Conservation (phyloP, 2,329 filamentous ascomycete species). For the Cadophora gregata region DNA sequence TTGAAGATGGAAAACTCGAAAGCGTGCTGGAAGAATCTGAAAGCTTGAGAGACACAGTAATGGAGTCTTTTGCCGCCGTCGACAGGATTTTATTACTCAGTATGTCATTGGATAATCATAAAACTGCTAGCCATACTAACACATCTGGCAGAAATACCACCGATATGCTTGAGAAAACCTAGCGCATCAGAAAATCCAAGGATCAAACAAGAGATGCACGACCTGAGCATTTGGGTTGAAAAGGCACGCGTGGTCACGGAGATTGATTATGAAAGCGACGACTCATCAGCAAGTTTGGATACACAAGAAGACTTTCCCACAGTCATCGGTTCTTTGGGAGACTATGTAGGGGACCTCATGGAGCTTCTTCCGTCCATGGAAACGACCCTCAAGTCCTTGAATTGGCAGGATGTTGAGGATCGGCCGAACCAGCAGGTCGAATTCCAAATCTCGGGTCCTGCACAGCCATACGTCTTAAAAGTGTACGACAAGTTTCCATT, state of each 20-base stretch:
- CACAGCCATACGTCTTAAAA: constrained; percentile 2
- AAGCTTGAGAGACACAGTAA: background rate
- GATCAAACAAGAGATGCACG: constrained; percentile 1
- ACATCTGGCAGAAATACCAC: background rate
- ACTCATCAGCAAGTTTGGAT: background rate
- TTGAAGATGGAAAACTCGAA: background rate
- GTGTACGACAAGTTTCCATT: constrained; percentile 9
- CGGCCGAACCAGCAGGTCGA: background rate
- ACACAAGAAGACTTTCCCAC: background rate
- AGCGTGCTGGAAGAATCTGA: constrained; percentile 1
- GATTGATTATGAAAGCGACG: constrained; percentile 3
- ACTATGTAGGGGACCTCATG: background rate
- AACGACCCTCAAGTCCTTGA: background rate
- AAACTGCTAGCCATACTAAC: background rate
- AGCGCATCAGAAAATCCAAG: background rate
- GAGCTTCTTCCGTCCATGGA: background rate
- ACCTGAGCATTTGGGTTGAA: background rate
- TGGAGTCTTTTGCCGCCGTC: background rate
- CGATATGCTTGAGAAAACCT: background rate
- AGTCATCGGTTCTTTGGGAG: background rate
- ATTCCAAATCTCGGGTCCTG: background rate
- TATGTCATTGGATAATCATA: background rate
- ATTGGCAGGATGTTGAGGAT: background rate
- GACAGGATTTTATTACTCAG: background rate
- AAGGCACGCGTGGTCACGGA: background rate